Evolutionary conservation across 306 rosid genomes (phyloP).

Genomic region (Begonia peltatifolia): DNA sequence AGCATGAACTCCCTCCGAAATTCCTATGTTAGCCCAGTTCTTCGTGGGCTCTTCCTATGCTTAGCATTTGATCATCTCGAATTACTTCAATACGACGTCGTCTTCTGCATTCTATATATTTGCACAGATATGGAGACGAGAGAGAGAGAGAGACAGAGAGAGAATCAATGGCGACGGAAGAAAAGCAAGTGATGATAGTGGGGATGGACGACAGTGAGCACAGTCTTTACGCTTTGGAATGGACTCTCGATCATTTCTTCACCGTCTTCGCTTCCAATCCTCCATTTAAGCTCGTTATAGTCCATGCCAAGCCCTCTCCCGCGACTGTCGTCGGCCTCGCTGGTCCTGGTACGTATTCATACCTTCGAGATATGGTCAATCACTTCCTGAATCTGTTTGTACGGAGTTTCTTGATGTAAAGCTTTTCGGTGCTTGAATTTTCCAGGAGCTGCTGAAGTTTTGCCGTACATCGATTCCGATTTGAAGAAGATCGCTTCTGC

Average conservation of each 20-base stretch:
- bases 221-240: conserved; percentile 30
- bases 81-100: no score
- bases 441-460: conserved; percentile 9
- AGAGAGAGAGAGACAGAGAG: neutral
- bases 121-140: neutral
- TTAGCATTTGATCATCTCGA: no score
- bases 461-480: conserved; percentile 19
- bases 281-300: conserved; percentile 27
- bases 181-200: conserved; percentile 50
- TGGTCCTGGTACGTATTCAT: conserved; percentile 17
- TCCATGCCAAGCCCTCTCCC: conserved; percentile 28
- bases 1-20: no score
- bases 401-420: conserved; percentile 1
- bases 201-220: conserved; percentile 60
- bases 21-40: no score
- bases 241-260: conserved; percentile 36
- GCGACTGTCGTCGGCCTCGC: conserved; percentile 16
- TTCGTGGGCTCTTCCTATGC: no score
- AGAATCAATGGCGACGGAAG: conserved; percentile 13
- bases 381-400: conserved; percentile 8
- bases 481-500: conserved; percentile 25
- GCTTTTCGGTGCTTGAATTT: neutral
- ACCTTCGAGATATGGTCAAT: neutral
- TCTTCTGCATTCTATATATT: neutral
- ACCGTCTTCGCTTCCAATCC: conserved; percentile 12